These are phyloP conservation scores for Wickerhamomyces strasburgensis DNA, from an alignment of 805 yeast genomes.

Conservation along the genomic window DNA sequence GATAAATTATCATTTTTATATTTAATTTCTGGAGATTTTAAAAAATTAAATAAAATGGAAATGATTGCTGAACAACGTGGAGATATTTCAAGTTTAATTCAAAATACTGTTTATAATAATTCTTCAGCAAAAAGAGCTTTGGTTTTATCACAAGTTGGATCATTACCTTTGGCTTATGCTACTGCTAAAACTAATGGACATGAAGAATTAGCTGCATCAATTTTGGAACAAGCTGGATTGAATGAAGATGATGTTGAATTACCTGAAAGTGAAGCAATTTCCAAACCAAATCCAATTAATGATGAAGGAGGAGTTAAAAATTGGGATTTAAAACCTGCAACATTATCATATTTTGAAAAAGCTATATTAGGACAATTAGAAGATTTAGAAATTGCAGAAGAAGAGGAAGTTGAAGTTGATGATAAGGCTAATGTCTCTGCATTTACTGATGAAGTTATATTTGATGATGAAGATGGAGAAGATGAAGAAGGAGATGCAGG, in stretches of 20 bases:
- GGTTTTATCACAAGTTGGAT: conserved; percentile 71
- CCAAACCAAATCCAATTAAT: conserved; percentile 44
- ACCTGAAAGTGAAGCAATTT: conserved; percentile 45
- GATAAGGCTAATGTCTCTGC: conserved; percentile 17
- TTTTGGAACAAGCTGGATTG: conserved; percentile 66
- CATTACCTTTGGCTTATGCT: conserved; percentile 87
- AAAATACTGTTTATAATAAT: conserved; percentile 74
- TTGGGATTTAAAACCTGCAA: conserved; percentile 81
- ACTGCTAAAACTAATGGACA: conserved; percentile 85
- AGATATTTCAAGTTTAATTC: conserved; percentile 73
- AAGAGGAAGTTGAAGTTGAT: conserved; percentile 26
- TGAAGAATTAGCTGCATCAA: conserved; percentile 65
- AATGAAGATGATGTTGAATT: conserved; percentile 58
- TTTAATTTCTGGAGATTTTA: conserved; percentile 73
- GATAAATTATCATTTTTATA: conserved; percentile 90
- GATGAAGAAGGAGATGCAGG: conserved; percentile 59
- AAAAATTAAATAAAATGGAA: conserved; percentile 78
- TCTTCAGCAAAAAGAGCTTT: conserved; percentile 71
- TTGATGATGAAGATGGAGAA: conserved; percentile 37
- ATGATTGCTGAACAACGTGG: conserved; percentile 85
- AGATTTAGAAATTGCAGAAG: conserved; percentile 49
- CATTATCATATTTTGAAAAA: conserved; percentile 76
- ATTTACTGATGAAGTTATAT: conserved; percentile 32
- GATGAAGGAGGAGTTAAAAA: conserved; percentile 41
- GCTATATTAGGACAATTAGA: conserved; percentile 79